These are phyloP conservation scores for Neurospora intermedia DNA, from an alignment of 495 filamentous ascomycete genomes.

Conservation along the genomic window DNA sequence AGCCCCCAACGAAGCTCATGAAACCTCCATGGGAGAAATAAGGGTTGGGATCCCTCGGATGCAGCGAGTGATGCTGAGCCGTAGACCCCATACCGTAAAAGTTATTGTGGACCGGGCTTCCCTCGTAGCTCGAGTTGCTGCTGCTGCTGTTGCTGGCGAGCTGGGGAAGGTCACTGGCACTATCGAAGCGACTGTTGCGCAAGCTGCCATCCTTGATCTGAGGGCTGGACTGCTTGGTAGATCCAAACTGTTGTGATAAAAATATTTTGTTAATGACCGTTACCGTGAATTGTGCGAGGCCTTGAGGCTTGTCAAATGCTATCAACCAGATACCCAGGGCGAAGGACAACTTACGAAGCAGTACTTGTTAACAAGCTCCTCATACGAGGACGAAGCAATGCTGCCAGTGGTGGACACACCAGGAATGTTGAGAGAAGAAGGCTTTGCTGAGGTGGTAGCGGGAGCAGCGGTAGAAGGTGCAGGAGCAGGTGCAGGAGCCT, in stretches of 20 bases:
- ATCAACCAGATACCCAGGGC: neutral
- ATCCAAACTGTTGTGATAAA: slow-evolving; percentile 26
- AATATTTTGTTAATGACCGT: slow-evolving; percentile 10
- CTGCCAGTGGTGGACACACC: slow-evolving; percentile 20
- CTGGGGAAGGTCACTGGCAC: slow-evolving; percentile 18
- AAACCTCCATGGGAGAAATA: slow-evolving; percentile 19
- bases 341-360: slow-evolving; percentile 79
- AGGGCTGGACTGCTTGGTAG: slow-evolving; percentile 34
- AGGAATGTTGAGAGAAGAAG: slow-evolving; percentile 5
- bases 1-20: slow-evolving; percentile 8
- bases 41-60: slow-evolving; percentile 21
- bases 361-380: slow-evolving; percentile 92
- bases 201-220: slow-evolving; percentile 24
- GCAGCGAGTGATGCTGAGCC: slow-evolving; percentile 30
- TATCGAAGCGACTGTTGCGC: slow-evolving; percentile 22
- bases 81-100: slow-evolving; percentile 20
- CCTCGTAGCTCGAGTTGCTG: slow-evolving; percentile 25
- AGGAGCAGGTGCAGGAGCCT: neutral
- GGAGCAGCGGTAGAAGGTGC: neutral
- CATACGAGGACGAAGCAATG: slow-evolving; percentile 75
- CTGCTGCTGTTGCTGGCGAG: slow-evolving; percentile 15
- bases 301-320: slow-evolving; percentile 8
- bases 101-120: slow-evolving; percentile 25
- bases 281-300: neutral
- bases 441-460: slow-evolving; percentile 5